These are phyloP conservation scores for Lactarius sp. DNA, from an alignment of 768 basidiomycete species.

Conservation along the genomic window DNA sequence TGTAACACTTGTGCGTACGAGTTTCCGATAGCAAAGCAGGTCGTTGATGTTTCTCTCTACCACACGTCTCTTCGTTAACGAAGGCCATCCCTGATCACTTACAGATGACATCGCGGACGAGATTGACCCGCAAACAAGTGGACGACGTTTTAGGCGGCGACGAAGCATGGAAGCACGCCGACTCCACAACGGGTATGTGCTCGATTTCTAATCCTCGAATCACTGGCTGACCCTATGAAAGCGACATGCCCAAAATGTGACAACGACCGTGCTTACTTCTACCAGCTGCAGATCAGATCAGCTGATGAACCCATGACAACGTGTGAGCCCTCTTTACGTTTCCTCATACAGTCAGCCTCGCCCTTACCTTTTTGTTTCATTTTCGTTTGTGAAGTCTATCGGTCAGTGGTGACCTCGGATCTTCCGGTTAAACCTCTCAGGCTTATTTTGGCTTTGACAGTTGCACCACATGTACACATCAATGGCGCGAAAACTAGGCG, in stretches of 20 bases:
- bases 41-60: conserved; percentile 29
- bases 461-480: conserved; percentile 57
- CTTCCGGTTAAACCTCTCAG: background rate
- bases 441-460: conserved; percentile 32
- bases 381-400: conserved; percentile 45
- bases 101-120: conserved; percentile 91
- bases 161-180: conserved; percentile 91
- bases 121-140: conserved; percentile 81
- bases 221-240: background rate
- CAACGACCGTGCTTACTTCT: conserved; percentile 81
- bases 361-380: background rate
- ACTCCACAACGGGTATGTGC: conserved; percentile 65
- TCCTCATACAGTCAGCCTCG: background rate
- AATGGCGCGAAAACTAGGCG: conserved; percentile 59
- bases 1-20: conserved; percentile 95
- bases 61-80: background rate
- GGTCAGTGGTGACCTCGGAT: conserved; percentile 26
- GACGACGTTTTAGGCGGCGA: conserved; percentile 96
- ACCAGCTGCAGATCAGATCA: conserved; percentile 93
- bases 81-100: background rate
- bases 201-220: background rate
- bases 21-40: conserved; percentile 86
- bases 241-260: conserved; percentile 78
- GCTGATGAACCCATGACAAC: conserved; percentile 89
- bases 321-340: conserved; percentile 32